phyloP scores from a whole-genome alignment of 192 early-diverging fungal species.

The Obelidium mucronatum region DNA sequence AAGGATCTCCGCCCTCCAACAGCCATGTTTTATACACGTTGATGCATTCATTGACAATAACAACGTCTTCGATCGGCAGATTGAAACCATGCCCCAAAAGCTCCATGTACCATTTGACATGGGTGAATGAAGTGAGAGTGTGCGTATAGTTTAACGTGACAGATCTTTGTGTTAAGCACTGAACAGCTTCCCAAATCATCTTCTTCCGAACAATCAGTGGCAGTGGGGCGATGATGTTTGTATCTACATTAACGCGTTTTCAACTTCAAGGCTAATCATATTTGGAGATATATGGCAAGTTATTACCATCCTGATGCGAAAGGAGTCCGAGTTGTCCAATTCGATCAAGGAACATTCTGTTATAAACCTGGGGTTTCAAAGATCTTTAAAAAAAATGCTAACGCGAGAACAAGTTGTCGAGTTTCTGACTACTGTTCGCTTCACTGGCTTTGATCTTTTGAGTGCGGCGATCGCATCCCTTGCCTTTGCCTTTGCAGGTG shows the following conservation, averaged over 20 bases:
- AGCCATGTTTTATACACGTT: constrained; percentile 83
- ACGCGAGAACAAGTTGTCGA: neutral
- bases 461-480: constrained; percentile 7
- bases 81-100: constrained; percentile 83
- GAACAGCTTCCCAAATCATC: constrained; percentile 75
- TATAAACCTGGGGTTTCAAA: neutral
- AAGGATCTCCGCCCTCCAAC: constrained; percentile 42
- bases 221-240: constrained; percentile 71
- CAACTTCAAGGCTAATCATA: constrained; percentile 1
- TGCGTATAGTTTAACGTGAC: constrained; percentile 42
- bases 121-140: constrained; percentile 73
- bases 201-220: constrained; percentile 69
- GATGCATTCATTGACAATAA: constrained; percentile 68
- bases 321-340: constrained; percentile 75
- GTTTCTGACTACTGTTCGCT: neutral
- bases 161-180: constrained; percentile 53
- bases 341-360: constrained; percentile 77
- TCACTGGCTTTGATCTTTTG: constrained; percentile 31
- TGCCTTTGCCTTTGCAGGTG: neutral
- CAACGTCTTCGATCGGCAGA: constrained; percentile 78
- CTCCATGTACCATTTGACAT: constrained; percentile 87
- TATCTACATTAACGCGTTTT: constrained; percentile 58
- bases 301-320: constrained; percentile 70
- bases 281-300: too few species aligned
- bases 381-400: neutral